These are phyloP conservation scores for Perkinsus marinus DNA, from an alignment of 169 alveolate species.

Conservation along the genomic window DNA sequence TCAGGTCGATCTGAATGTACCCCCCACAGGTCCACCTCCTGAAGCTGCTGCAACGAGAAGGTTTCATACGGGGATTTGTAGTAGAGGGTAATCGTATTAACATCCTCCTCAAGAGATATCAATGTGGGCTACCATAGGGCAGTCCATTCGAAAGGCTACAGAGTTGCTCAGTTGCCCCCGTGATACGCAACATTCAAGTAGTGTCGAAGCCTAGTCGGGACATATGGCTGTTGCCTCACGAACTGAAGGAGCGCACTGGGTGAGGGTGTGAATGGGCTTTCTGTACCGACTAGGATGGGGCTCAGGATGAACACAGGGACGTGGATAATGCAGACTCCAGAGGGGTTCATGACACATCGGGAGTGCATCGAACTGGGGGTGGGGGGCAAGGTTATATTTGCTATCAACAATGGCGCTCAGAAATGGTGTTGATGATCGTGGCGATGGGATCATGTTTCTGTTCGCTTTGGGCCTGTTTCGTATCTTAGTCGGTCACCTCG, in stretches of 20 bases:
- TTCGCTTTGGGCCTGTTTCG: neutral
- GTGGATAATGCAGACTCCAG: conserved; percentile 68
- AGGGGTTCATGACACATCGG: conserved; percentile 61
- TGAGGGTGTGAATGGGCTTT: no score
- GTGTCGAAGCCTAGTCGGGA: conserved; percentile 74
- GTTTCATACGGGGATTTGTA: conserved; percentile 64
- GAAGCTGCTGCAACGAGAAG: conserved; percentile 59
- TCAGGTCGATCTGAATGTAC: neutral
- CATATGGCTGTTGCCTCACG: conserved; percentile 76
- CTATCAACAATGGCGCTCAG: conserved; percentile 68
- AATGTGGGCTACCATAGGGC: no score
- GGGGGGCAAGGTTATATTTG: conserved; percentile 70
- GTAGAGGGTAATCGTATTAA: conserved; percentile 67
- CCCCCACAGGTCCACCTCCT: conserved; percentile 13
- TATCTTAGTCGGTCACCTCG: neutral
- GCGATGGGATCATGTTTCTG: neutral
- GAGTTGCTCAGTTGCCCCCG: conserved; percentile 35
- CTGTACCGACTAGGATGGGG: no score
- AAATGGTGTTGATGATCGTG: conserved; percentile 65
- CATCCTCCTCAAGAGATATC: conserved; percentile 62
- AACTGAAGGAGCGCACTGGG: conserved; percentile 64
- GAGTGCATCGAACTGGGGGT: conserved; percentile 73
- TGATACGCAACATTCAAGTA: conserved; percentile 61
- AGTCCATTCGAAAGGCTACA: no score
- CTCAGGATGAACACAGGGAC: conserved; percentile 24